phyloP scores from a whole-genome alignment of 768 basidiomycete genomes.

The Kwoniella dendrophila region DNA sequence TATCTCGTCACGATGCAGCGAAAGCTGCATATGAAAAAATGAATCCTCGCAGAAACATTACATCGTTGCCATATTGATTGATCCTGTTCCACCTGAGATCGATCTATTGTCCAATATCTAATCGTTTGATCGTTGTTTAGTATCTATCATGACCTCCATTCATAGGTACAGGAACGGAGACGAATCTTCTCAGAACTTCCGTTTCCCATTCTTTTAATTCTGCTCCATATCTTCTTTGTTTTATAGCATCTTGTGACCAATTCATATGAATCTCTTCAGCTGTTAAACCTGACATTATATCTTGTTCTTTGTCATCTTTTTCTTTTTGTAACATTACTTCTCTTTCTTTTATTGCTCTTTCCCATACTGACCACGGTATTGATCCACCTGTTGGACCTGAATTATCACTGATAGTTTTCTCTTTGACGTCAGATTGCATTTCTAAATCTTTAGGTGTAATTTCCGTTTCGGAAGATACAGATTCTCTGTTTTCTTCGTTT shows the following conservation, averaged over 20 bases:
- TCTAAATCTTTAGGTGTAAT: neutral
- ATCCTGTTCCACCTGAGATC: too few species aligned
- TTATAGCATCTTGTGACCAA: slow-evolving; percentile 47
- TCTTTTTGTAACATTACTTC: slow-evolving; percentile 57
- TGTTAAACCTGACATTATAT: slow-evolving; percentile 28
- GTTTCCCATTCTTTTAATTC: slow-evolving; percentile 76
- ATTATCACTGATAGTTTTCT: slow-evolving; percentile 26
- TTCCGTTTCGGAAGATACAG: too few species aligned
- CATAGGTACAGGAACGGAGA: slow-evolving; percentile 40
- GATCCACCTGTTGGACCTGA: slow-evolving; percentile 61
- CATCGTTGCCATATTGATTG: too few species aligned
- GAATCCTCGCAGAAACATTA: too few species aligned
- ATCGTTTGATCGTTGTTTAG: neutral
- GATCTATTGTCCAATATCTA: neutral
- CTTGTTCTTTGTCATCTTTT: slow-evolving; percentile 42
- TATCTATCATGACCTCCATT: slow-evolving; percentile 11
- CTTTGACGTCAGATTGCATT: neutral
- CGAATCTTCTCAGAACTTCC: slow-evolving; percentile 65
- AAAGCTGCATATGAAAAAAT: too few species aligned
- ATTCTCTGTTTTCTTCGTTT: too few species aligned
- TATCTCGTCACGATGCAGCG: too few species aligned
- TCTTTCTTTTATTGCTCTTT: slow-evolving; percentile 62
- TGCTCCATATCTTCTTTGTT: slow-evolving; percentile 62
- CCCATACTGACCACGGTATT: slow-evolving; percentile 53
- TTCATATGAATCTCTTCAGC: slow-evolving; percentile 56